Base-by-base conservation (phyloP, 345 rosid species). In the Sonneratia alba region DNA sequence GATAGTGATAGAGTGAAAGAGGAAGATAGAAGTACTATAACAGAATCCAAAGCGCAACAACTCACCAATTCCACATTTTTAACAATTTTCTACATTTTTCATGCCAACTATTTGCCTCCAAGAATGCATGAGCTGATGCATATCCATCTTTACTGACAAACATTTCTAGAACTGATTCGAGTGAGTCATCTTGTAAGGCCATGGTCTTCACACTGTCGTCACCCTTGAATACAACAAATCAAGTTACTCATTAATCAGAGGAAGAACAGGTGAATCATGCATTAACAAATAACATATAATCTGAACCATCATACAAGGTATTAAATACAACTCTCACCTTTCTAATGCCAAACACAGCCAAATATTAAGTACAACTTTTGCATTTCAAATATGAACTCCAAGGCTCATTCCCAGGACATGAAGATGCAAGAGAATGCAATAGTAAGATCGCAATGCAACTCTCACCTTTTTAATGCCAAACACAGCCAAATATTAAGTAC, bases 21-120 rank as follows among this genome's bases (percentile, higher is more conserved):
- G 49, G 36, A 24, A 77, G 18, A 62, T 18, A 64, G 8, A 27
- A 56, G 71, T 38, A 32, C 1, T 4, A 21, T 34, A 34, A 48
- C 38, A 70, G 71, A 22, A 8, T 24, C 75, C 62, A 72, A 21
- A 66, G 10, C 32, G 13, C 21, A 47, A 71, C 61, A 13, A 48
- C 75, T 77, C 64, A 84, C 90, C 83, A 74, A 19, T 79, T 75
- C 91, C 85, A 83, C 88, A 78, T 83, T 57, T 70, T 76, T 76
- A 84, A 78, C 80, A 87, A 76, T 64, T 68, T 73, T 72, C 69
- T 82, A 74, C 86, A 87, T 6, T 86, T 67, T 47, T 84, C 87
- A 15, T 73, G 71, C n/a, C 65, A 74, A 66, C 72, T 74, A 74
- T 84, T 82, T 49, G 85, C 84, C 78, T 83, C 89, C 80, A 87